Base-by-base conservation (phyloP, 495 filamentous ascomycete species). In the Geoglossum glabrum region DNA sequence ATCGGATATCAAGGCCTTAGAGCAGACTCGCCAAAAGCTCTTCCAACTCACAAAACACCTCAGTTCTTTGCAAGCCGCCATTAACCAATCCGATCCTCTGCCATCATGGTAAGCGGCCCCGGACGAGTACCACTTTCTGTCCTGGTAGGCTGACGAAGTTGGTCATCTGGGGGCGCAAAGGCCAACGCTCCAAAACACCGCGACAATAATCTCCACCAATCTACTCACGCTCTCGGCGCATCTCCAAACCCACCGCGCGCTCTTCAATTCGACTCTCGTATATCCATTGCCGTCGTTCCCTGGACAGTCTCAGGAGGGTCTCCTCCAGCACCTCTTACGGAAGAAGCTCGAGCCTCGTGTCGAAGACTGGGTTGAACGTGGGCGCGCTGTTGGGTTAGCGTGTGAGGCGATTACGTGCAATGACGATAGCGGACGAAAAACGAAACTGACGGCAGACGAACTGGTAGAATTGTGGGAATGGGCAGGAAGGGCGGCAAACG, bases 271-370 rank as follows among this genome's bases (percentile, higher is more conserved):
- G 19, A 66, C 83, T 51, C 78, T 78, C 61, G 77, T 82, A 50
- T 87, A 88, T 67, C 87, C 87, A 1, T 76, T 80, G 3, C 84
- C 87, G 5, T 79, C 80, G 90, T 83, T 69, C 86, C 86, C 10
- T 79, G 82, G 28, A 8, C 52, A 36, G 19, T 31, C 11, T 79
- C 79, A 90, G 64, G 79, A 83, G 50, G 68, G 63, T 46, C 69
- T 81, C 4, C 76, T 90, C 0, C 68, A 75, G 7, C 73, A 79
- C 56, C 70, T 93, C 0, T 70, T 92, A 23, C 80, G 87, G 21
- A 92, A 90, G 69, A 90, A 90, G 66, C 76, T 85, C 23, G 85
- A 90, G 55, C 84, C 86, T 3, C 72, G 76, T 3, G 79, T 87
- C 27, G 84, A 87, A 60, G 77, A 77, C 31, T 84, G 80, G 76